These are phyloP conservation scores for Stylosanthes scabra DNA, from an alignment of 331 rosid species.

Conservation along the genomic window DNA sequence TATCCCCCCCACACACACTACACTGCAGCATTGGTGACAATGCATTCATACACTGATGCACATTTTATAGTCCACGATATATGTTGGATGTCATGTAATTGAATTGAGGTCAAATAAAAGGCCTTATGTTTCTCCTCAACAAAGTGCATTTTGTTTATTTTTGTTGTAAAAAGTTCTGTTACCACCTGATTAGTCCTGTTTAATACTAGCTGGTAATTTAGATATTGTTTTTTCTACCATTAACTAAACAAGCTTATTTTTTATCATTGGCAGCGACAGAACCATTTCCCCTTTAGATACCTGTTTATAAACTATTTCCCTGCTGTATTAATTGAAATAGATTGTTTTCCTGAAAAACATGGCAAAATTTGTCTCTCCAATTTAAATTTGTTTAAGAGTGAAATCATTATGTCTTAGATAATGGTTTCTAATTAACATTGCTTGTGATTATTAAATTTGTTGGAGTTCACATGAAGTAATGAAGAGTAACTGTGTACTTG, in stretches of 20 bases:
- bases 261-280: slow-evolving; percentile 10
- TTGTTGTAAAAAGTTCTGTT: slow-evolving; percentile 13
- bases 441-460: neutral
- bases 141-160: slow-evolving; percentile 14
- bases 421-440: slow-evolving; percentile 1
- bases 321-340: neutral
- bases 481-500: neutral
- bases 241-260: slow-evolving; percentile 7
- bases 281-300: slow-evolving; percentile 17
- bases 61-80: slow-evolving; percentile 21
- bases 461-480: neutral
- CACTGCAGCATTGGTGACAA: neutral
- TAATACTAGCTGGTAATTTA: slow-evolving; percentile 1
- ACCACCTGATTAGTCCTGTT: slow-evolving; percentile 1
- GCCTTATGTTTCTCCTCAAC: slow-evolving; percentile 24
- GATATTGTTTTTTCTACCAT: slow-evolving; percentile 27
- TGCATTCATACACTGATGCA: neutral
- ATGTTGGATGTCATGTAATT: slow-evolving; percentile 10
- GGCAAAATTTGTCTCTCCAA: slow-evolving; percentile 16
- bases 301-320: slow-evolving; percentile 13
- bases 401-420: neutral
- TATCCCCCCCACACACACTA: neutral
- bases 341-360: neutral
- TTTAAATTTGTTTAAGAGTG: slow-evolving; percentile 4
- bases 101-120: slow-evolving; percentile 14